Conservation (phyloP, 2,329 filamentous ascomycete genomes). For the Aureobasidium zeae region DNA sequence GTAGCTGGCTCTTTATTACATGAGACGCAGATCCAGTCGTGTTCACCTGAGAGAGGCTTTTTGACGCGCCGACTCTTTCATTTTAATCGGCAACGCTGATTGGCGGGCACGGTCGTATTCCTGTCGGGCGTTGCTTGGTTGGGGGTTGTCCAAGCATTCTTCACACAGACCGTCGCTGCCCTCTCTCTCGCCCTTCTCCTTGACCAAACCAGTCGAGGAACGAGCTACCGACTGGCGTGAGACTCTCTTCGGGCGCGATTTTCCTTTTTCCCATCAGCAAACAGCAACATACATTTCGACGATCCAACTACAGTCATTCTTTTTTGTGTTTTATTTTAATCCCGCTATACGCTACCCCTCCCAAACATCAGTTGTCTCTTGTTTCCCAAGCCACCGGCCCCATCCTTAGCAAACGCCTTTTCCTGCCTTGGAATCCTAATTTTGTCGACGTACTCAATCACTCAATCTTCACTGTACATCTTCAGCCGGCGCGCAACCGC, state of each 20-base stretch:
- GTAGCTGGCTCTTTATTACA: no score
- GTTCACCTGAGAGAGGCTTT: neutral
- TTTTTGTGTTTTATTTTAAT: neutral
- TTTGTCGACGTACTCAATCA: no score
- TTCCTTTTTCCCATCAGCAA: neutral
- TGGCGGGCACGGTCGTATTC: no score
- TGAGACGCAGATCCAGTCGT: no score
- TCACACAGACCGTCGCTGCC: no score
- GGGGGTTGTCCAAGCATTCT: constrained; percentile 2
- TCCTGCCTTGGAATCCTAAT: neutral
- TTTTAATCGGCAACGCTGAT: neutral
- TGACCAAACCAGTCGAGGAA: constrained; percentile 1
- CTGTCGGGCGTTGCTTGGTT: constrained; percentile 1
- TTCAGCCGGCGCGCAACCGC: no score
- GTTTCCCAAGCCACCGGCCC: constrained; percentile 7
- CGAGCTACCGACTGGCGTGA: constrained; percentile 1
- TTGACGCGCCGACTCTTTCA: neutral
- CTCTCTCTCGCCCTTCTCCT: no score
- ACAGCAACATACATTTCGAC: neutral
- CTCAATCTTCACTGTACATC: no score
- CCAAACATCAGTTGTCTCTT: neutral
- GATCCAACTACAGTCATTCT: constrained; percentile 15
- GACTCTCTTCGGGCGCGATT: constrained; percentile 2
- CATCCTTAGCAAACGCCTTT: neutral
- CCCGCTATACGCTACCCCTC: neutral